Percentiles rank a stretch among this genome's conserved stretches.
Conservation (phyloP, 352 stramenopile species). For the Pythium guiyangense region DNA sequence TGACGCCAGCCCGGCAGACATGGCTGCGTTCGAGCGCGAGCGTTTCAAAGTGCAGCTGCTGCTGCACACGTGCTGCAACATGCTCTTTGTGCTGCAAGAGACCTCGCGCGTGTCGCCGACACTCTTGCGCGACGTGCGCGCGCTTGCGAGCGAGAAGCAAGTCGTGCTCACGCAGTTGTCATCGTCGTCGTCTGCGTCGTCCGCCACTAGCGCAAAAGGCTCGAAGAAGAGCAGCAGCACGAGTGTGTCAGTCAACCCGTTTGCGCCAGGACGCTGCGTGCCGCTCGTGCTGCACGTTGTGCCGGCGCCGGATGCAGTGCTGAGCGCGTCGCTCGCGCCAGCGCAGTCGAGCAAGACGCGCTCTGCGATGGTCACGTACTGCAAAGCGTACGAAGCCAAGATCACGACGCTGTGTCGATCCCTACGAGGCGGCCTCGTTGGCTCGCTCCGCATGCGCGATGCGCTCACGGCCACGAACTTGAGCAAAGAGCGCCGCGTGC, state of each 20-base stretch:
- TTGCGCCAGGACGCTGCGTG: constrained; percentile 57
- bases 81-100: constrained; percentile 52
- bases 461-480: constrained; percentile 41
- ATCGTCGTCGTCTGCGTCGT: constrained; percentile 1
- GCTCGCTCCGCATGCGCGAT: constrained; percentile 50
- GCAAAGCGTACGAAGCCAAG: constrained; percentile 53
- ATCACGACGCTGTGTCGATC: constrained; percentile 50
- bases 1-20: background rate
- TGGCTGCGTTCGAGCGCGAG: constrained; percentile 31
- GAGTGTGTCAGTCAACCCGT: constrained; percentile 25
- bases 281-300: constrained; percentile 61
- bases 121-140: constrained; percentile 42
- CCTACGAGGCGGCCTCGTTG: constrained; percentile 45
- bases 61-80: constrained; percentile 50
- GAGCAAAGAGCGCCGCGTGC: constrained; percentile 63
- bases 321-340: constrained; percentile 20
- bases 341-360: constrained; percentile 18
- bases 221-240: constrained; percentile 38
- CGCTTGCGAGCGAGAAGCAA: constrained; percentile 49
- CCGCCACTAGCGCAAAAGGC: constrained; percentile 10
- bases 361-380: constrained; percentile 47
- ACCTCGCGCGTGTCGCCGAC: constrained; percentile 30
- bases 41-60: constrained; percentile 65
- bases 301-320: constrained; percentile 43
- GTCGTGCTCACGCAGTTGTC: constrained; percentile 33